Evolutionary conservation across 129 eudicot genomes (phyloP).

Genomic region (Smallanthus sonchifolius): DNA sequence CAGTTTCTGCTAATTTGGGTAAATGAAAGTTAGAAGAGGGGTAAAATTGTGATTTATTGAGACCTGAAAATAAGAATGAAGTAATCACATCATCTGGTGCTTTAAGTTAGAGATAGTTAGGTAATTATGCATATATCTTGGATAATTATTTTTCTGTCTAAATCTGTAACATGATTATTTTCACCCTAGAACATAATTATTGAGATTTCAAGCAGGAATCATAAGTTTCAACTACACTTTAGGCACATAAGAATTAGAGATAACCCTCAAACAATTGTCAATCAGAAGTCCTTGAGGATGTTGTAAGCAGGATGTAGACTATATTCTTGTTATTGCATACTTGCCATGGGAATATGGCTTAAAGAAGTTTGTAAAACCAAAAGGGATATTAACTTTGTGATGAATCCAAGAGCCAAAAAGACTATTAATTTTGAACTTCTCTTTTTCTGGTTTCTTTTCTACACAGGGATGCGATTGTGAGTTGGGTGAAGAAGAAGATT

Average conservation of each 20-base stretch:
- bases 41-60: not conserved
- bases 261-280: not conserved
- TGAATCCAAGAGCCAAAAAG: not conserved
- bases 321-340: not conserved
- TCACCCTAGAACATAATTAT: not conserved
- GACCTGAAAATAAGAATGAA: not conserved
- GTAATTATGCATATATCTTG: not conserved
- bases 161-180: not conserved
- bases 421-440: not conserved
- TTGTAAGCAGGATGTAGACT: not conserved
- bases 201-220: not conserved
- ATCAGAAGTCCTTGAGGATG: not conserved
- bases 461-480: slow-evolving; percentile 65
- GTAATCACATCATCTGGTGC: not conserved
- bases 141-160: not conserved
- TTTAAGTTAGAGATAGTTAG: not conserved
- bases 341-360: not conserved
- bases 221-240: not conserved
- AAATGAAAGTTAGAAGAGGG: slow-evolving; percentile 5
- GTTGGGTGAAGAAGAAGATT: slow-evolving; percentile 84
- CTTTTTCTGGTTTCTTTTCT: slow-evolving; percentile 14
- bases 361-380: not conserved
- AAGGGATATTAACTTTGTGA: not conserved
- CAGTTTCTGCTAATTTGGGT: not conserved
- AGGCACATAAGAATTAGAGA: not conserved